Evolutionary conservation across 108 stramenopile species (phyloP).

Genomic region (Fragilaria crotonensis): DNA sequence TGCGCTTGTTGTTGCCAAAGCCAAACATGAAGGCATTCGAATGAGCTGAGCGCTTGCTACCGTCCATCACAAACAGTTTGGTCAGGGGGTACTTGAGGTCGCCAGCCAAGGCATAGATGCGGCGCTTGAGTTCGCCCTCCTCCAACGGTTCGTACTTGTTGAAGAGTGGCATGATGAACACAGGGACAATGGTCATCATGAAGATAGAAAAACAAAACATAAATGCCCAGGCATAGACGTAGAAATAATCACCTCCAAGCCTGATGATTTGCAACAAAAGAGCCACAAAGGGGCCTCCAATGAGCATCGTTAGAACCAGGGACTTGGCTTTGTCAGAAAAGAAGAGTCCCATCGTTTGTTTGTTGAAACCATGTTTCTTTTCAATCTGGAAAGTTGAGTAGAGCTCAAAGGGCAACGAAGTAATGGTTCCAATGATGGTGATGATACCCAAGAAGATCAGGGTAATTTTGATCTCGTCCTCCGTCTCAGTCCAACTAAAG

Average conservation of each 20-base stretch:
- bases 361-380: slow-evolving; percentile 97
- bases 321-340: slow-evolving; percentile 89
- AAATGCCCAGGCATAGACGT: slow-evolving; percentile 93
- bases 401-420: slow-evolving; percentile 77
- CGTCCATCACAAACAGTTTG: slow-evolving; percentile 97
- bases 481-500: slow-evolving; percentile 49
- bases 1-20: slow-evolving; percentile 95
- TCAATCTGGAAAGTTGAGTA: slow-evolving; percentile 93
- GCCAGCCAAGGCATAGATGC: slow-evolving; percentile 88
- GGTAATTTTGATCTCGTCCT: slow-evolving; percentile 76
- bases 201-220: slow-evolving; percentile 80
- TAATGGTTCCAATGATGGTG: slow-evolving; percentile 69
- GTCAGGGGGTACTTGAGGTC: slow-evolving; percentile 91
- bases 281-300: slow-evolving; percentile 88
- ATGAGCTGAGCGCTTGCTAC: slow-evolving; percentile 93
- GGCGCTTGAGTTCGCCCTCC: slow-evolving; percentile 78
- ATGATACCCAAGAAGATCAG: slow-evolving; percentile 73
- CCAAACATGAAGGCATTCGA: slow-evolving; percentile 99
- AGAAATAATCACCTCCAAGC: slow-evolving; percentile 80
- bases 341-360: slow-evolving; percentile 83
- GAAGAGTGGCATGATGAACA: slow-evolving; percentile 95
- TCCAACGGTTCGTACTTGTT: slow-evolving; percentile 95
- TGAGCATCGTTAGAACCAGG: slow-evolving; percentile 59
- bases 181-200: slow-evolving; percentile 93
- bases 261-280: slow-evolving; percentile 79